Percentiles rank a stretch among this genome's conserved stretches.
phyloP scores from a whole-genome alignment of 1,284 basidiomycete species.

The Trametes polyzona region DNA sequence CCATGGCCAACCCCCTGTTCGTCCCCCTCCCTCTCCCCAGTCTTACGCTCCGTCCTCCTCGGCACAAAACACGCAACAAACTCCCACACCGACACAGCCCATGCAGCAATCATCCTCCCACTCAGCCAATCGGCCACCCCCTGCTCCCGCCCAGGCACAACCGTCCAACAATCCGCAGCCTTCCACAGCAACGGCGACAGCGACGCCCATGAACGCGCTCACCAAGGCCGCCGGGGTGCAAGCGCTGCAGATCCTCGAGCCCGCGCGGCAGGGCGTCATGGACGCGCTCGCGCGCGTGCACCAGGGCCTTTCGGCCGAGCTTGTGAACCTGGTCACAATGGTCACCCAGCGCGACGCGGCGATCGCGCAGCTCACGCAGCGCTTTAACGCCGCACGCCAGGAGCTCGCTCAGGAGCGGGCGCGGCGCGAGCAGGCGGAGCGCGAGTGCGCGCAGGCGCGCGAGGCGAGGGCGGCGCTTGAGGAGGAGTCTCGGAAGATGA shows the following conservation, averaged over 20 bases:
- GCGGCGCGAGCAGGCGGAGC: not conserved
- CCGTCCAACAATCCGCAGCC: not conserved
- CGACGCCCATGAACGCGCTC: not conserved
- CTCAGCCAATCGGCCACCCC: not conserved
- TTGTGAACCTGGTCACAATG: not conserved
- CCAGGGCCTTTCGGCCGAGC: not conserved
- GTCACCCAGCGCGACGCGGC: not conserved
- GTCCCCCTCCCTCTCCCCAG: too few species aligned
- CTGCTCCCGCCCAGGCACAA: not conserved
- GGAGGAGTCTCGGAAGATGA: constrained; percentile 1
- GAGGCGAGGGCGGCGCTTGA: constrained; percentile 1
- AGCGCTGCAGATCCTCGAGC: not conserved
- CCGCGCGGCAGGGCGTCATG: constrained; percentile 1
- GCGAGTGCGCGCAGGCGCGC: not conserved
- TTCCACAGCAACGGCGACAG: not conserved
- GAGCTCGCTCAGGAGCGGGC: constrained; percentile 1
- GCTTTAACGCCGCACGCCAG: not conserved
- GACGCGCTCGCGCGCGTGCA: constrained; percentile 7
- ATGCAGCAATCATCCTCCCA: not conserved
- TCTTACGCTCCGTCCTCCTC: too few species aligned
- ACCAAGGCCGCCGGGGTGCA: not conserved
- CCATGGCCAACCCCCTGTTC: too few species aligned
- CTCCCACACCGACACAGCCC: too few species aligned
- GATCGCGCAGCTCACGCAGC: not conserved
- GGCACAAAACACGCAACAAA: too few species aligned